Evolutionary conservation across 495 filamentous ascomycete genomes (phyloP), one percentile per base, ranked within the genome.

Genomic region (Zalerion maritima): DNA sequence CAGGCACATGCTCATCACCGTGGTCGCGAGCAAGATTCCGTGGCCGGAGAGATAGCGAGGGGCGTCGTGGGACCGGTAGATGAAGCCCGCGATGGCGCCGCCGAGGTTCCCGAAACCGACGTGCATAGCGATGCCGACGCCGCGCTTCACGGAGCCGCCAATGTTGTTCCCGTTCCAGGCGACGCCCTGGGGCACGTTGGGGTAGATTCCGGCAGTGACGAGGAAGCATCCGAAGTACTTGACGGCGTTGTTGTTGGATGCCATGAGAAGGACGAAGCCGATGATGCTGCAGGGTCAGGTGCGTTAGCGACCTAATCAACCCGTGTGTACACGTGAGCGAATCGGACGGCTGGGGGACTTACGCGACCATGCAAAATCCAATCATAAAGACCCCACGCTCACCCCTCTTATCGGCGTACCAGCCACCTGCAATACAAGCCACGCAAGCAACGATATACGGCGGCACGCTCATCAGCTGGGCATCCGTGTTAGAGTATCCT

Each of bases 101-200:
- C 79, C 79, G 5, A 80, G 50, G 47, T 82, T 83, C 3, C 79
- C 80, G 40, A 86, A 81, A 13, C 68, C 72, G 27, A 86, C 77
- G 47, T 86, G 80, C 62, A 83, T 69, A n/a, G 80, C 80, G 33
- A 82, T 83, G 22, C 78, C 79, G 22, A 78, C 76, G 31, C 69
- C 73, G 15, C 80, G 71, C 49, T 85, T 86, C 7, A 78, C 78
- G 32, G 81, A 79, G 1, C 80, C 80, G 14, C 75, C 77, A 26
- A 82, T 78, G 45, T 85, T 85, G 54, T 81, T 80, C 8, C 79
- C 78, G 26, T 81, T 80, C 82, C 81, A 91, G 0, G 73, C 78
- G 3, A 91, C 60, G 13, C 80, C 70, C 26, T 77, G 71, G 1
- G 80, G 81, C 7, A 81, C 71, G 21, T 70, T 68, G 6, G 80